Base-by-base conservation (phyloP, 78 protist genomes). In the Dictyostelium brefeldianum region DNA sequence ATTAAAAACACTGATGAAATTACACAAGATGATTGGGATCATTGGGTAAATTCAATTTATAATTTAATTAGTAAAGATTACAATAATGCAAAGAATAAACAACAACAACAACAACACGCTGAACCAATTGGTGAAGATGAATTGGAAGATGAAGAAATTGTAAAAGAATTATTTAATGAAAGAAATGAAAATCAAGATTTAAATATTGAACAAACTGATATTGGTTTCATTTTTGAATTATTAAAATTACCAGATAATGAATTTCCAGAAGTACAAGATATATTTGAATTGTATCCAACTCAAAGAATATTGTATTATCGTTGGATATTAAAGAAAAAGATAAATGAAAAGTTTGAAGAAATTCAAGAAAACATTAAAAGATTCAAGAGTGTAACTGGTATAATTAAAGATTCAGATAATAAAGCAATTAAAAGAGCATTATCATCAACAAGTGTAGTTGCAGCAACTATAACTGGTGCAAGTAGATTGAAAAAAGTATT, bases 391-490 rank as follows among this genome's bases (percentile, higher is more conserved):
- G 10, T 57, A 0, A 20, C 90, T 0, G 53, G 15, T 12, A 25
- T n/a, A 14, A 69, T 90, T 1, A 4, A 59, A 3, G 80, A 90
- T 9, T 48, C 73, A 74, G 94, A 90, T n/a, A 65, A 80, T 31
- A 43, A 25, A 22, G 46, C 83, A 0, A 74, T 79, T 25, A 10
- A 8, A 14, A 48, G 20, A 27, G 89, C 89, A 14, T 22, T 90
- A 2, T 11, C 12, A 0, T 10, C n/a, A 20, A 77, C 57, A 15
- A 57, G 74, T n/a, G 78, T 94, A 3, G 83, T 94, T 1, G 96
- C 92, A 0, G 81, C 89, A 0, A 94, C 96, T 0, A 80, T 91
- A 41, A 74, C 71, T 11, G 93, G 94, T 57, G 80, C 82, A 7
- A 62, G 79, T 5, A 10, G 83, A 36, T 31, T 89, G 29, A 85